Evolutionary conservation across 1,284 basidiomycete species (phyloP).

Genomic region (Xerocomus subilludens): DNA sequence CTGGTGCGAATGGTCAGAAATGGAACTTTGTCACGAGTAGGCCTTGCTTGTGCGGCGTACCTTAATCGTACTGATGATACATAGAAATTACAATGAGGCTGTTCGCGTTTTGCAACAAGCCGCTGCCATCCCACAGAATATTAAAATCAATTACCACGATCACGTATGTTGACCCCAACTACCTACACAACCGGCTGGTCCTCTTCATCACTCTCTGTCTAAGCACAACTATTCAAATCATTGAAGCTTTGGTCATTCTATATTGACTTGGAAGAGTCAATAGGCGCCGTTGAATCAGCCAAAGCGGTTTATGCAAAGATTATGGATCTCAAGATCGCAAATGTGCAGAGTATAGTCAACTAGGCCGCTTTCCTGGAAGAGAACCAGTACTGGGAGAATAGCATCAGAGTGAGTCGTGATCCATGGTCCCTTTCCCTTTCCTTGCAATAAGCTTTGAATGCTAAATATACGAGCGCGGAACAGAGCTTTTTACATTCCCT

Average conservation of each 20-base stretch:
- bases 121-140: conserved; percentile 87
- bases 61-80: conserved; percentile 28
- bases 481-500: conserved; percentile 97
- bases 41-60: conserved; percentile 45
- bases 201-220: conserved; percentile 81
- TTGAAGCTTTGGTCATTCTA: conserved; percentile 99
- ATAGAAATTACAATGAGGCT: conserved; percentile 95
- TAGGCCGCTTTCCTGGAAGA: conserved; percentile 98
- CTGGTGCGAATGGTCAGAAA: conserved; percentile 99
- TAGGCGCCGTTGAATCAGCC: conserved; percentile 91
- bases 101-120: conserved; percentile 97
- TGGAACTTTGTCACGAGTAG: conserved; percentile 96
- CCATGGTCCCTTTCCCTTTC: not conserved
- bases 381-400: conserved; percentile 98
- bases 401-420: conserved; percentile 86
- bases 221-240: conserved; percentile 95
- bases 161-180: conserved; percentile 69
- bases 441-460: conserved; percentile 17
- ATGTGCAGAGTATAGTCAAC: conserved; percentile 97
- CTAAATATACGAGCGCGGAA: conserved; percentile 95
- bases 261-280: conserved; percentile 96
- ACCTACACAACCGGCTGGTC: conserved; percentile 31
- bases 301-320: conserved; percentile 98
- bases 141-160: conserved; percentile 94
- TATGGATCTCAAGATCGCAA: conserved; percentile 97